Evolutionary conservation across 768 basidiomycete genomes (phyloP), one percentile per base, ranked within the genome.

Genomic region (Tremella yokohamensis): DNA sequence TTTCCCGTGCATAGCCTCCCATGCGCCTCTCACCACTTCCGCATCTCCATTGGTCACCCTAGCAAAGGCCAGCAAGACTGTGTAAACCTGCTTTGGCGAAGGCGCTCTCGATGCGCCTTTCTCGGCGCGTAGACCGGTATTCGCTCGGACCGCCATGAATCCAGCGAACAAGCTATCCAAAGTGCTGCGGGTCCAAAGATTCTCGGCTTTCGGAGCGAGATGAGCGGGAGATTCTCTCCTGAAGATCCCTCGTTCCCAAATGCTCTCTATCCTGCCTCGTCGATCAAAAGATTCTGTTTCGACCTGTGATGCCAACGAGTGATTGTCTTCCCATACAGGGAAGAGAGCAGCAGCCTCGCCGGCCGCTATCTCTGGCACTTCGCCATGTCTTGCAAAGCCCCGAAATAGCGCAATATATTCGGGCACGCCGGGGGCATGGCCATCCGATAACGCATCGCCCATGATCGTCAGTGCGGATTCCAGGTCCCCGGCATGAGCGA

Each of bases 381-480:
- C 42, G 8, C 72, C 75, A 49, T 63, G 66, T 40, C 57, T 34
- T n/a, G 71, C 65, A 50, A 76, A 76, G 1, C 69, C 75, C n/a
- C 57, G 54, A 45, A 76, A 68, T 1, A 76, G 60, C 1, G 65
- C 52, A 1, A 64, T 44, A 44, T 68, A 74, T 50, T 74, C 75
- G 4, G 59, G 55, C 2, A 69, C 39, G 16, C 37, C 39, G 2
- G 73, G 73, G 3, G 60, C 52, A 37, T 55, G 57, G 2, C 56
- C 63, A 22, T 62, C 62, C 4, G 63, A 57, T 18, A 72, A 47
- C 60, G 71, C 66, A 37, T 70, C 59, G 37, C 66, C 56, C 55
- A 76, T 56, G 19, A 73, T 57, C 1, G 56, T 57, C 13, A 74
- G 40, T 3, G 69, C 66, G 0, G 66, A 57, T 1, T 55, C 48